Conservation (phyloP, 2,329 filamentous ascomycete genomes). For the Talaromyces sp. region DNA sequence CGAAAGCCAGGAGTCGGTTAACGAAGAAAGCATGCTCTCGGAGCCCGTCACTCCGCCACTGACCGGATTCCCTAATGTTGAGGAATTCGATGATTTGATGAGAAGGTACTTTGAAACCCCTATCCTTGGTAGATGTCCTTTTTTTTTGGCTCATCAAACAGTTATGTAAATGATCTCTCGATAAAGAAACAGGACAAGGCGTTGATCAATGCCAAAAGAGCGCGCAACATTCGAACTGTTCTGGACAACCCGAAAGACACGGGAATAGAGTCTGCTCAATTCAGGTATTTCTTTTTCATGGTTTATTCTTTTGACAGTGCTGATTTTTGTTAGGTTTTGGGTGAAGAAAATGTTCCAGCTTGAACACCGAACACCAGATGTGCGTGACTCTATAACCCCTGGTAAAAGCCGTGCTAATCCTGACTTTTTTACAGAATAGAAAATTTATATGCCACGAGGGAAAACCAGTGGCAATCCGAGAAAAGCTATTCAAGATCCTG, state of each 20-base stretch:
- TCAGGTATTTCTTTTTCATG: slow-evolving; percentile 31
- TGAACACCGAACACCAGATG: slow-evolving; percentile 21
- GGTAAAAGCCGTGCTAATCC: background rate
- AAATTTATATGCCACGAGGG: slow-evolving; percentile 47
- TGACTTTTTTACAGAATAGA: slow-evolving; percentile 21
- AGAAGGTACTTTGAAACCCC: slow-evolving; percentile 27
- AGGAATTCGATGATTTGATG: slow-evolving; percentile 43
- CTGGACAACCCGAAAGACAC: slow-evolving; percentile 47
- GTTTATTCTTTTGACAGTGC: slow-evolving; percentile 1
- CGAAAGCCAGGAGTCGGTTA: slow-evolving; percentile 40
- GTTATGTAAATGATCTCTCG: slow-evolving; percentile 46
- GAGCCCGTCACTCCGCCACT: slow-evolving; percentile 39
- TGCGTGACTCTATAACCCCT: background rate
- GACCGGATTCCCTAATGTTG: slow-evolving; percentile 41
- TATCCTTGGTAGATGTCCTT: background rate
- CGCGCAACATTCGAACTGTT: slow-evolving; percentile 43
- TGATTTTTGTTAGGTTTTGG: slow-evolving; percentile 38
- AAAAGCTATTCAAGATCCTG: slow-evolving; percentile 48
- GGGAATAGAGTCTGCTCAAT: slow-evolving; percentile 46
- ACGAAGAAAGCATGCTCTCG: slow-evolving; percentile 39
- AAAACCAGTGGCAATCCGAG: slow-evolving; percentile 49
- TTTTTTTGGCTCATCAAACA: slow-evolving; percentile 15
- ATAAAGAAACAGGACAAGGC: slow-evolving; percentile 50
- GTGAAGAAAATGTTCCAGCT: slow-evolving; percentile 51
- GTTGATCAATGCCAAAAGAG: slow-evolving; percentile 44